A percentile compares a stretch with the other conserved stretches of the same genome.
phyloP scores from a whole-genome alignment of 2,329 filamentous ascomycete species.

The Paecilomyces formosus region DNA sequence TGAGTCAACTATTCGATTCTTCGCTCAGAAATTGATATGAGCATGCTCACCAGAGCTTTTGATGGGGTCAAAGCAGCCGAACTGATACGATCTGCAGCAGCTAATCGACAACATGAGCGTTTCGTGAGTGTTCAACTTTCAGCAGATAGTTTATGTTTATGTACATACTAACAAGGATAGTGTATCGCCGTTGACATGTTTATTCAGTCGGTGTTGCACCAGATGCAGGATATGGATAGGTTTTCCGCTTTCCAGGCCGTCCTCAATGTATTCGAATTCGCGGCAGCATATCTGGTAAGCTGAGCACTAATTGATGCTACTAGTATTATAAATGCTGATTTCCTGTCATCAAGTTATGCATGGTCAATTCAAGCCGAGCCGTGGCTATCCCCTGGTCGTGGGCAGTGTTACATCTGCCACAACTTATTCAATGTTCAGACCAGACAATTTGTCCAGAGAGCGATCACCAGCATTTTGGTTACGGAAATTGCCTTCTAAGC shows the following conservation, averaged over 20 bases:
- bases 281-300: conserved; percentile 6
- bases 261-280: conserved; percentile 8
- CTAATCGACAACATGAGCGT: background rate
- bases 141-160: background rate
- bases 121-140: background rate
- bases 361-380: conserved; percentile 5
- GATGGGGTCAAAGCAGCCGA: background rate
- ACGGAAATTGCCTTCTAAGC: background rate
- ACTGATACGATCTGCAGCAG: background rate
- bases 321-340: background rate
- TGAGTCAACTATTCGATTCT: background rate
- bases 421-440: conserved; percentile 1
- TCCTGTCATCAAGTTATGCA: conserved; percentile 2
- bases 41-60: background rate
- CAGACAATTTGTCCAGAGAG: background rate
- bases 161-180: background rate
- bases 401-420: conserved; percentile 7
- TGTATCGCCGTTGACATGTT: background rate
- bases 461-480: background rate
- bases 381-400: conserved; percentile 9
- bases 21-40: background rate
- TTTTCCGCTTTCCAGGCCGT: conserved; percentile 5
- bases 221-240: background rate
- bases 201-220: background rate
- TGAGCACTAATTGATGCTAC: background rate